Percentiles rank a stretch among this genome's conserved stretches.
Evolutionary conservation across 306 rosid genomes (phyloP).

Genomic region (Vicia faba): DNA sequence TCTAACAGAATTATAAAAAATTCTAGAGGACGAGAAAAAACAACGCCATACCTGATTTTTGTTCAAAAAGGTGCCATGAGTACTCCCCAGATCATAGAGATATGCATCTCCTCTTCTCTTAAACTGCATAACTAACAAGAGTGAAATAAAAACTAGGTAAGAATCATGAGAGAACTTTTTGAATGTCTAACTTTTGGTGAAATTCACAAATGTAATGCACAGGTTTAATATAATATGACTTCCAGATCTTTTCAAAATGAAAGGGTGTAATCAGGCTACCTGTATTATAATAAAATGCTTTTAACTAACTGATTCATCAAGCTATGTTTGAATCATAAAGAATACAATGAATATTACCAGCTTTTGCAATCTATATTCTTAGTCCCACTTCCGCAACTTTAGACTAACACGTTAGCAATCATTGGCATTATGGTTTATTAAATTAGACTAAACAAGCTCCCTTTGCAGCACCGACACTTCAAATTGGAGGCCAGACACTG

Average conservation of each 20-base stretch:
- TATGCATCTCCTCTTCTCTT: slow-evolving; percentile 82
- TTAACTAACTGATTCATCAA: neutral
- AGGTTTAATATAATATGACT: neutral
- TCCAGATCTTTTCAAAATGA: slow-evolving; percentile 12
- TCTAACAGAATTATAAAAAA: slow-evolving; percentile 17
- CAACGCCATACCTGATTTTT: slow-evolving; percentile 69
- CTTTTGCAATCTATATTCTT: neutral
- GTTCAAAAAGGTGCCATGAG: slow-evolving; percentile 88
- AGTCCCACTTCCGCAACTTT: neutral
- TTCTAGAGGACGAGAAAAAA: slow-evolving; percentile 16
- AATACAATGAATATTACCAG: slow-evolving; percentile 7
- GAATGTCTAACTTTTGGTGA: neutral
- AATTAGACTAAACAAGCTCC: neutral
- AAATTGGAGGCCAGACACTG: neutral
- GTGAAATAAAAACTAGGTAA: slow-evolving; percentile 34
- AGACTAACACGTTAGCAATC: neutral
- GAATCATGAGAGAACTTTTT: slow-evolving; percentile 17
- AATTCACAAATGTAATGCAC: slow-evolving; percentile 24
- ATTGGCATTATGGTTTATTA: neutral
- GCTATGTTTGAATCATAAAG: neutral
- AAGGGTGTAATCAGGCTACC: slow-evolving; percentile 18
- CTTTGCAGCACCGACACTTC: neutral
- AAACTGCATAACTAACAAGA: slow-evolving; percentile 73
- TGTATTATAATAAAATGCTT: neutral
- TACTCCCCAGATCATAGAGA: slow-evolving; percentile 93